phyloP scores from a whole-genome alignment of 2,329 filamentous ascomycete species.

The Talaromyces sp. region DNA sequence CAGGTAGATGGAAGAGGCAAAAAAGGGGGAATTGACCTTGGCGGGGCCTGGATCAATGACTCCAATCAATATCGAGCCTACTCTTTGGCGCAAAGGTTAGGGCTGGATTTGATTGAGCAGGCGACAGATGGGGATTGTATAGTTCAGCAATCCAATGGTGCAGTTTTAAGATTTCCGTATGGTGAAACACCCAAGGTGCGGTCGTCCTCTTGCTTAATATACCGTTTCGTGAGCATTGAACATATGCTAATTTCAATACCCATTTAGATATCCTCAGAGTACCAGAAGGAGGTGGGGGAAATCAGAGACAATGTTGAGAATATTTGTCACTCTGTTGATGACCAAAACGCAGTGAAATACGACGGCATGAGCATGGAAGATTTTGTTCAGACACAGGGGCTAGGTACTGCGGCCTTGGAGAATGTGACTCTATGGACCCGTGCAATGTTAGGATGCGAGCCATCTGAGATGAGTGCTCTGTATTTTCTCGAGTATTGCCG shows the following conservation, averaged over 20 bases:
- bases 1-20: constrained; percentile 15
- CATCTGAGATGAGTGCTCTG: constrained; percentile 47
- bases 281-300: not conserved
- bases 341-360: constrained; percentile 18
- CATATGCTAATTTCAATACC: not conserved
- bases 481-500: constrained; percentile 56
- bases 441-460: constrained; percentile 50
- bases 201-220: too few relatives aligned
- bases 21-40: constrained; percentile 26
- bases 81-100: constrained; percentile 22
- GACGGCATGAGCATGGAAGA: constrained; percentile 38
- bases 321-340: not conserved
- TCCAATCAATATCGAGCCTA: constrained; percentile 27
- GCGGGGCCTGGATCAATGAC: constrained; percentile 36
- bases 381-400: constrained; percentile 30
- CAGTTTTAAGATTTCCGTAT: constrained; percentile 11
- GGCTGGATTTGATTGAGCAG: constrained; percentile 27
- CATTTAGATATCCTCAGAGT: too few relatives aligned
- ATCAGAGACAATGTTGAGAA: not conserved
- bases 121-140: constrained; percentile 26
- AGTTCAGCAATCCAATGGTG: constrained; percentile 23
- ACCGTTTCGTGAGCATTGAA: too few relatives aligned
- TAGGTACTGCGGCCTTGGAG: constrained; percentile 24
- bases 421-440: constrained; percentile 45
- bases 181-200: constrained; percentile 11